Percentiles rank a stretch among this genome's conserved stretches.
Evolutionary conservation across 441 rosid species (phyloP).

Genomic region (Metrosideros polymorpha): DNA sequence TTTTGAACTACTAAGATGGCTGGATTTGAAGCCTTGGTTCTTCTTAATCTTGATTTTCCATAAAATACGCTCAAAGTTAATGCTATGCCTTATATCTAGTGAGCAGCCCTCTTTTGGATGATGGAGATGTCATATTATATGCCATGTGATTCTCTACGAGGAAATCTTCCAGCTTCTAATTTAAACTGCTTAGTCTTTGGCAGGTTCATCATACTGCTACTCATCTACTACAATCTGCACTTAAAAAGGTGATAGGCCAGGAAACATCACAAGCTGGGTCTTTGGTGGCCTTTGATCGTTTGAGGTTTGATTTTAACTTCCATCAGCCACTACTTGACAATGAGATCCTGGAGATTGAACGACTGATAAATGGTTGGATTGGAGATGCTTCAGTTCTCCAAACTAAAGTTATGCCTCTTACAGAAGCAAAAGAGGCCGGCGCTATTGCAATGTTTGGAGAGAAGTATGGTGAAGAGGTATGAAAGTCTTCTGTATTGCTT

Average conservation of each 20-base stretch:
- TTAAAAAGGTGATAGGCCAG: conserved; percentile 69
- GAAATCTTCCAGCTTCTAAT: background rate
- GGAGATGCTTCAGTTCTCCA: conserved; percentile 63
- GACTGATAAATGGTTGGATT: conserved; percentile 75
- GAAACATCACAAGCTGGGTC: conserved; percentile 98
- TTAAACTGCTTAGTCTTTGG: conserved; percentile 5
- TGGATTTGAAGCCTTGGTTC: background rate
- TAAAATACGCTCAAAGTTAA: background rate
- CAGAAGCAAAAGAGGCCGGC: conserved; percentile 76
- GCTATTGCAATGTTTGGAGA: conserved; percentile 99
- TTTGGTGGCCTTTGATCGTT: conserved; percentile 90
- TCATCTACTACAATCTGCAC: conserved; percentile 89
- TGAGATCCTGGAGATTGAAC: conserved; percentile 71
- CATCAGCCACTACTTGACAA: conserved; percentile 52
- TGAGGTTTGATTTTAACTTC: conserved; percentile 91
- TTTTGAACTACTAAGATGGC: background rate
- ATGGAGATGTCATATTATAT: background rate
- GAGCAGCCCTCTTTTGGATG: background rate
- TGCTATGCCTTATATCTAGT: background rate
- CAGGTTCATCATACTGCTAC: conserved; percentile 99
- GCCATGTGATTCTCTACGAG: background rate
- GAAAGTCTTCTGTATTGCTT: background rate
- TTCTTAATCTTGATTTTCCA: background rate
- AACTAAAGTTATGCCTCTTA: conserved; percentile 74
- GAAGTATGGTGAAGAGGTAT: conserved; percentile 87